Conservation (phyloP, 805 yeast genomes). For the Teunomyces funiuensis region DNA sequence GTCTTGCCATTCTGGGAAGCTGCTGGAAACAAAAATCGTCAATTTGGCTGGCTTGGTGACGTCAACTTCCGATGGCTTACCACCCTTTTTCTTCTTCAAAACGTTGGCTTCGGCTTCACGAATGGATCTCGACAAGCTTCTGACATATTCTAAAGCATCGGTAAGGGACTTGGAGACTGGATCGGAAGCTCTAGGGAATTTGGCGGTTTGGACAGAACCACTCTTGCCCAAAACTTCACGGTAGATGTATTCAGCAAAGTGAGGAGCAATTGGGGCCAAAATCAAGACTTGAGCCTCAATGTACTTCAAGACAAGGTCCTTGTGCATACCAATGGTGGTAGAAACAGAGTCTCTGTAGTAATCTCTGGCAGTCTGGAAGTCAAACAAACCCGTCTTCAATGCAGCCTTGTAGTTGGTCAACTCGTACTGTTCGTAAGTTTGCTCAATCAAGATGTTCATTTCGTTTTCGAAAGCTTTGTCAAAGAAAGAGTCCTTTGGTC, state of each 20-base stretch:
- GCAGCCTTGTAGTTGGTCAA: constrained; percentile 83
- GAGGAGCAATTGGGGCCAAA: constrained; percentile 93
- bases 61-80: constrained; percentile 74
- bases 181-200: constrained; percentile 75
- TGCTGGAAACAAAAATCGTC: constrained; percentile 68
- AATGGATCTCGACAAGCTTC: constrained; percentile 73
- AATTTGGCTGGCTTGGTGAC: constrained; percentile 68
- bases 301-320: constrained; percentile 74
- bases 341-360: constrained; percentile 84
- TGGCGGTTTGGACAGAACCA: constrained; percentile 68
- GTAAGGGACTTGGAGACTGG: constrained; percentile 61
- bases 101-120: constrained; percentile 92
- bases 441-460: constrained; percentile 77
- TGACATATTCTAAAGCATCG: constrained; percentile 77
- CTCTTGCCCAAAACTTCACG: constrained; percentile 72
- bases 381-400: constrained; percentile 87
- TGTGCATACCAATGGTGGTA: constrained; percentile 66
- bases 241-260: constrained; percentile 87
- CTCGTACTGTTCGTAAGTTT: constrained; percentile 68
- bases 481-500: constrained; percentile 59
- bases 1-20: constrained; percentile 76
- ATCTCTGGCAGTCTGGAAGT: constrained; percentile 93
- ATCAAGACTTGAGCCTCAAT: constrained; percentile 84
- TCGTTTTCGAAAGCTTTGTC: constrained; percentile 92
- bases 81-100: constrained; percentile 80